Conservation (phyloP, 176 grass and related monocot genomes). For the Chloris gayana region DNA sequence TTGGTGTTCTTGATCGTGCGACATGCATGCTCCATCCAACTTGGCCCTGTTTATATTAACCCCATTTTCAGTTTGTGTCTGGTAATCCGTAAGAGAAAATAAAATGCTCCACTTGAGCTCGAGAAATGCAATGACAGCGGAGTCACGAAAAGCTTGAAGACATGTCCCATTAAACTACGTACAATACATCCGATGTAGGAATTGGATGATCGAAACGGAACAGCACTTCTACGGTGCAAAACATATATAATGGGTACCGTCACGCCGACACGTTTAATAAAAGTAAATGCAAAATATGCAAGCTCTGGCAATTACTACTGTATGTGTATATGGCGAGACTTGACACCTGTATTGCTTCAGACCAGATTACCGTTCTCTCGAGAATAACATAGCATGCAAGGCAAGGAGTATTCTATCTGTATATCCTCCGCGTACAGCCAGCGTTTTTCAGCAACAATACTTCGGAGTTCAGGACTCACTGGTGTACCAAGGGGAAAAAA, state of each 20-base stretch:
- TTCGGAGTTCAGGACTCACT: constrained; percentile 4
- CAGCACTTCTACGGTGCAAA: background rate
- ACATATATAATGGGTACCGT: too few relatives aligned
- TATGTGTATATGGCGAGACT: background rate
- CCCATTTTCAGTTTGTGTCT: background rate
- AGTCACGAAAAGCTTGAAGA: background rate
- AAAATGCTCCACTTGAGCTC: background rate
- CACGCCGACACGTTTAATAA: too few relatives aligned
- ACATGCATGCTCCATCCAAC: background rate
- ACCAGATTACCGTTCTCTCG: background rate
- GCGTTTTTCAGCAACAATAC: constrained; percentile 23
- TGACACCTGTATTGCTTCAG: background rate
- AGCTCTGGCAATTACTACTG: background rate
- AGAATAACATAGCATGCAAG: background rate
- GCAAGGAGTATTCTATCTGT: background rate
- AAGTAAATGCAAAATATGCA: background rate
- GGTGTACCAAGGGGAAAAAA: constrained; percentile 14
- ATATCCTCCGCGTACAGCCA: constrained; percentile 19
- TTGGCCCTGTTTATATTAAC: background rate
- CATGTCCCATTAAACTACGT: background rate
- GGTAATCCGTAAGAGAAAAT: background rate
- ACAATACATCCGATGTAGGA: background rate
- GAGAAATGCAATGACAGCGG: background rate
- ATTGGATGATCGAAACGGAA: background rate
- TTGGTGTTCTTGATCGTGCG: background rate